Evolutionary conservation across 164 flowering plant genomes (phyloP).

Genomic region (Vitis riparia): DNA sequence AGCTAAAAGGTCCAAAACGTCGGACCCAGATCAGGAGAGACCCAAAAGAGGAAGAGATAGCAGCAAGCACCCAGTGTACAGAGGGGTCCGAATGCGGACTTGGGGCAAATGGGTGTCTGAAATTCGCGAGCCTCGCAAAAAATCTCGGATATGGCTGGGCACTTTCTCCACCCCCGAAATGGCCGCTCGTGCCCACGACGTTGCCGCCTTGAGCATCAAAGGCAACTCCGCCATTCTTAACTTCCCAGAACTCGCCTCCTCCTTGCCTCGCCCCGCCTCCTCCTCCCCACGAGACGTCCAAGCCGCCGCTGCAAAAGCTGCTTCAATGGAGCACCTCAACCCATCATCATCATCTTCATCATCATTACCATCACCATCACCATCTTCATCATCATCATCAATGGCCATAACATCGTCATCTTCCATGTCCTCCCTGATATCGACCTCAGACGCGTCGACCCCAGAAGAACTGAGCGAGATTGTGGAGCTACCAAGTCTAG

Average conservation of each 20-base stretch:
- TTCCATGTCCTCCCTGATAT: background rate
- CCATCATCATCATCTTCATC: background rate
- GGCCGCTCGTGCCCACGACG: slow-evolving; percentile 77
- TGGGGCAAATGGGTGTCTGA: slow-evolving; percentile 80
- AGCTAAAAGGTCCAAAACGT: background rate
- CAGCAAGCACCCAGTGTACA: slow-evolving; percentile 50
- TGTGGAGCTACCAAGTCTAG: slow-evolving; percentile 52
- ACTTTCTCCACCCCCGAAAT: slow-evolving; percentile 62
- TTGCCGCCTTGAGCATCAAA: slow-evolving; percentile 53
- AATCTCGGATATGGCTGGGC: slow-evolving; percentile 68
- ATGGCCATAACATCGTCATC: slow-evolving; percentile 2
- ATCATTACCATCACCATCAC: background rate
- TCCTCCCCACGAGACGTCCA: slow-evolving; percentile 57
- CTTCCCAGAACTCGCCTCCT: slow-evolving; percentile 54
- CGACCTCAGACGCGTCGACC: slow-evolving; percentile 8
- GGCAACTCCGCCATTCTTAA: slow-evolving; percentile 58
- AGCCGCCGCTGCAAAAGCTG: slow-evolving; percentile 61
- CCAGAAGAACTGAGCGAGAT: slow-evolving; percentile 49
- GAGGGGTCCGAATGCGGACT: slow-evolving; percentile 65
- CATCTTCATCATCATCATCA: slow-evolving; percentile 1
- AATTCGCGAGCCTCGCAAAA: slow-evolving; percentile 63
- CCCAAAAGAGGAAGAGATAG: slow-evolving; percentile 19
- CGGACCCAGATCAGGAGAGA: slow-evolving; percentile 3
- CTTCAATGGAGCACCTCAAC: slow-evolving; percentile 33
- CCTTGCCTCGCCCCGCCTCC: slow-evolving; percentile 54